Conservation (phyloP, 1,284 basidiomycete genomes). For the Boletus smithii region DNA sequence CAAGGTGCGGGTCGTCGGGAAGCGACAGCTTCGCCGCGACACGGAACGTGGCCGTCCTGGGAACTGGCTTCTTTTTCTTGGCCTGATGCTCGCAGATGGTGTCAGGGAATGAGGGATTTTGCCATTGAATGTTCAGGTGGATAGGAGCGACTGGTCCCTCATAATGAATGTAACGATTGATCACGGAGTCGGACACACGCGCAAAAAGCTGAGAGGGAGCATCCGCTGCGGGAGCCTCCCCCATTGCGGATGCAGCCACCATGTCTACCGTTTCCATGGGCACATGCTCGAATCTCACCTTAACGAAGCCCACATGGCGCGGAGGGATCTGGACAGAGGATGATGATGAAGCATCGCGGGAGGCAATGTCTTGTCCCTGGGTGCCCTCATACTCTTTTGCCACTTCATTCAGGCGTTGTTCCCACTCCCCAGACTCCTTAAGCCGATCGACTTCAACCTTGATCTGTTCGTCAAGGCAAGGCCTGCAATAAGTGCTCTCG, state of each 20-base stretch:
- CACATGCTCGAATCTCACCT: background rate
- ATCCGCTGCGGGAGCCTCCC: background rate
- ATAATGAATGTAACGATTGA: constrained; percentile 5
- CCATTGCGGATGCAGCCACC: background rate
- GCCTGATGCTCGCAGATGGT: constrained; percentile 15
- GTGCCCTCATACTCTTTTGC: background rate
- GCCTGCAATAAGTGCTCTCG: constrained; percentile 13
- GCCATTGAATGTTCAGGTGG: constrained; percentile 16
- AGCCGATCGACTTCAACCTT: constrained; percentile 8
- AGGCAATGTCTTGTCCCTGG: background rate
- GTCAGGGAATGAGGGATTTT: constrained; percentile 11
- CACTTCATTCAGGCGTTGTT: background rate
- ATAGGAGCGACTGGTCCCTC: constrained; percentile 7
- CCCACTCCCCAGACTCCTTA: constrained; percentile 18
- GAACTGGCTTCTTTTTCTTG: constrained; percentile 6
- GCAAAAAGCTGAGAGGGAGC: background rate
- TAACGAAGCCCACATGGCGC: constrained; percentile 11
- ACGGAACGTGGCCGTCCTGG: constrained; percentile 32
- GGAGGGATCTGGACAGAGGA: constrained; percentile 1
- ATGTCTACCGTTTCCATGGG: constrained; percentile 10
- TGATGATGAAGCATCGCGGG: background rate
- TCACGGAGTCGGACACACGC: background rate
- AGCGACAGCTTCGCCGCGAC: constrained; percentile 29
- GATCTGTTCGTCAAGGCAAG: constrained; percentile 24
- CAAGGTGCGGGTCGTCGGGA: constrained; percentile 21